Evolutionary conservation across 75 land plant genomes (phyloP), one percentile per base, ranked within the genome.

Genomic region (Isoetes taiwanensis): DNA sequence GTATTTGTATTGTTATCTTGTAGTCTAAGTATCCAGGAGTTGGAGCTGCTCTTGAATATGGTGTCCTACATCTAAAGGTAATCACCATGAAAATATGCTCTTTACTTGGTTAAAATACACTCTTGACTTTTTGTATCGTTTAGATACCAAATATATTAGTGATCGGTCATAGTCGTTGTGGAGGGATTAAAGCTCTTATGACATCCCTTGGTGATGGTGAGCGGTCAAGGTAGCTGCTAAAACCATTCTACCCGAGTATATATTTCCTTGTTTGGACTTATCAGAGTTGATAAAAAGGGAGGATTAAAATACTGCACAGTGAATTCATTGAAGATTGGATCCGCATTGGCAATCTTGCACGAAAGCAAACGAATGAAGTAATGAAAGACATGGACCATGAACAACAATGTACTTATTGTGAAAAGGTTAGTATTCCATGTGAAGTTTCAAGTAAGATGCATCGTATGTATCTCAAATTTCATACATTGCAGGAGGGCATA

Each of bases 91-190:
- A 19, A 46, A n/a, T 5, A 46, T 37, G 9, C 14, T 37, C 38
- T 37, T 14, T 37, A 37, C 9, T 9, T 9, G 9, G 9, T 37
- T 9, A 37, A 14, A 37, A 37, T 37, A 37, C 14, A 9, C 14
- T 9, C 9, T 37, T 14, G 14, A 9, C 38, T 14, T 37, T 37
- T 14, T 9, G 11, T 37, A 9, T 37, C 38, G 14, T 37, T 9
- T 6, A 46, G 50, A 23, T 46, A 23, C 21, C 16, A n/a, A 5
- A 46, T 46, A 46, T 46, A 5, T 23, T 46, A 16, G 50, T 46
- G 50, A 46, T 46, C 19, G 50, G 50, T 46, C 50, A 46, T 23
- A 46, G 50, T n/a, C 50, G 50, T 6, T 46, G 50, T 46, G 50
- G 50, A 46, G 50, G 50, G 23, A 46, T 46, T n/a, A 46, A 46